Percentiles rank a stretch among this genome's conserved stretches.
Evolutionary conservation across 495 filamentous ascomycete genomes (phyloP).

Genomic region (Friedmanniomyces simplex): DNA sequence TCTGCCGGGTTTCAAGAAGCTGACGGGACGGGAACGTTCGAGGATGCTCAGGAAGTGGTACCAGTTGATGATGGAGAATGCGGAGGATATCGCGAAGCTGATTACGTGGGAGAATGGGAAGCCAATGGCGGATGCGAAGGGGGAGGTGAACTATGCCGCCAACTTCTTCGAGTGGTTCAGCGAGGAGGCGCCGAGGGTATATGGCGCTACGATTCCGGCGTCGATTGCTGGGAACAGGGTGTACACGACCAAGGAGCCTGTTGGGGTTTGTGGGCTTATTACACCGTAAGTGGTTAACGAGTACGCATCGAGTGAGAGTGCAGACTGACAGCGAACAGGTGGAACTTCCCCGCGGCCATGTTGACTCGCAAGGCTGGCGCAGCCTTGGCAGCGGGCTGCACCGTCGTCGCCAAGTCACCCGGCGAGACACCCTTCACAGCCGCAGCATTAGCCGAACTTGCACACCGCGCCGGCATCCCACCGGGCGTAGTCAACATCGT

Average conservation of each 20-base stretch:
- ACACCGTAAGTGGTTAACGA: slow-evolving; percentile 45
- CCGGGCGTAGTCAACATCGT: slow-evolving; percentile 51
- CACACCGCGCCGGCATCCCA: slow-evolving; percentile 48
- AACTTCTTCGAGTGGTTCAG: slow-evolving; percentile 71
- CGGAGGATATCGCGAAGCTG: slow-evolving; percentile 76
- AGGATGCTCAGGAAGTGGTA: slow-evolving; percentile 78
- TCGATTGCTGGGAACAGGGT: slow-evolving; percentile 36
- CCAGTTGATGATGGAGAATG: slow-evolving; percentile 75
- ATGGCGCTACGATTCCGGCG: slow-evolving; percentile 60
- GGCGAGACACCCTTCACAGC: slow-evolving; percentile 54
- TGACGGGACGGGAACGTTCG: slow-evolving; percentile 67
- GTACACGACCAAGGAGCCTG: slow-evolving; percentile 50
- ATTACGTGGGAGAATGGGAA: slow-evolving; percentile 61
- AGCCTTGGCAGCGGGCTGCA: slow-evolving; percentile 48
- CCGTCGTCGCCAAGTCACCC: slow-evolving; percentile 56
- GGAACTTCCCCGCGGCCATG: slow-evolving; percentile 40
- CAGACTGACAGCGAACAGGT: slow-evolving; percentile 12
- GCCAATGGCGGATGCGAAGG: slow-evolving; percentile 57
- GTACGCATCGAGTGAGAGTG: too few species aligned
- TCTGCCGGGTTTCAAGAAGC: slow-evolving; percentile 59
- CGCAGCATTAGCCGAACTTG: slow-evolving; percentile 46
- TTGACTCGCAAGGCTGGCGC: slow-evolving; percentile 37
- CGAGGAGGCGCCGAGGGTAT: slow-evolving; percentile 59
- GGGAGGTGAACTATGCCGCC: slow-evolving; percentile 62
- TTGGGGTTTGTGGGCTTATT: slow-evolving; percentile 90